Evolutionary conservation across 1,139 yeast genomes (phyloP), one percentile per base, ranked within the genome.

Genomic region (Scheffersomyces lignicola): DNA sequence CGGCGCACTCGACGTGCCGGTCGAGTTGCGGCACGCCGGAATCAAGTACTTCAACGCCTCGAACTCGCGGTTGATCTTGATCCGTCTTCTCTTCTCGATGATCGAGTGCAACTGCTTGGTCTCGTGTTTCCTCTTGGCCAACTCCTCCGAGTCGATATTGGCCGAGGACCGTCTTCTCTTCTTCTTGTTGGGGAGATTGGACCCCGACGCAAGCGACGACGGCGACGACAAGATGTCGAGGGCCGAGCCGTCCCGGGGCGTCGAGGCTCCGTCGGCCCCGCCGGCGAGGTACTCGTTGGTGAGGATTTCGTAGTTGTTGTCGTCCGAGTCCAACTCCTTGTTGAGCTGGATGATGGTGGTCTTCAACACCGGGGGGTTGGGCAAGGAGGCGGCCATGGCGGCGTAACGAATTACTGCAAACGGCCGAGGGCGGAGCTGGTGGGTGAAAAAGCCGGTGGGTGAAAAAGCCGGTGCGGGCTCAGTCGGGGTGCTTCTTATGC

Each of bases 11-110:
- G 46, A 24, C 12, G 49, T 44, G 24, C 35, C 36, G 4, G 34
- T 36, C n/a, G 43, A 38, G 25, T 35, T 44, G 37, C 60, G 45
- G 55, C 95, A 86, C 9, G 94, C 90, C 2, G 95, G 95, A 14
- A 86, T 81, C 34, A 86, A 62, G 48, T 74, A 80, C 52, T 86
- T 83, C 41, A 86, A 69, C 2, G 92, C 89, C 51, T 84, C 94
- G 54, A 85, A 86, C 56, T 86, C 94, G 39, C 90, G 68, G 56
- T 86, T 86, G 65, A 86, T 83, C 54, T 84, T 83, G 38, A 82
- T 74, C 38, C 95, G 65, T 46, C 95, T 69, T 48, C 88, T 76
- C 49, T 87, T 83, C 54, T 86, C 95, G 43, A 86, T 86, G 31
- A 83, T 81, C 6, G 88, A 80, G 56, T 86, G 95, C 21, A 87